Evolutionary conservation across 2,329 filamentous ascomycete species (phyloP), one percentile per base, ranked within the genome.

Genomic region (Microdochium nivale): DNA sequence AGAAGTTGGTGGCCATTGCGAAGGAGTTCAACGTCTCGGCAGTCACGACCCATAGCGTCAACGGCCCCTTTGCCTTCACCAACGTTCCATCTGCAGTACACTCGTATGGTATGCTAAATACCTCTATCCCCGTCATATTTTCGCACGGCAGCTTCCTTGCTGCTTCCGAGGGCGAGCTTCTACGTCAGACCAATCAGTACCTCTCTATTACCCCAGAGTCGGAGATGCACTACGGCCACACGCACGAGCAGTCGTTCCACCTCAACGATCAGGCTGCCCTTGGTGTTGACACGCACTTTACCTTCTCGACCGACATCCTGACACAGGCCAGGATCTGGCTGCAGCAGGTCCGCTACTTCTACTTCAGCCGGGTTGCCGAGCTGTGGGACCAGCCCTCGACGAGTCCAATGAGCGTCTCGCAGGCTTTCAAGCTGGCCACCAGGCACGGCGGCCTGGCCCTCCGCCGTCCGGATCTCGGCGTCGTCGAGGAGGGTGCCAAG

Each of bases 151-250:
- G 65, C 14, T 76, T 68, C 61, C 60, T 79, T 19, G 71, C 71
- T 0, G 59, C 67, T 1, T 52, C 55, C 0, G 71, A 74, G 14
- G 65, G 66, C 0, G 50, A 62, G 1, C 65, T 78, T 0, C 69
- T 82, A 1, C 74, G 75, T 11, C 53, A 62, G 0, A 70, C 70
- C 2, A 75, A 81, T 61, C 72, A 80, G 49, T 75, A 76, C 62
- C 63, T 83, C 43, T 78, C 77, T 49, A 78, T 78, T 53, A 82
- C 80, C 0, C 77, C 78, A 1, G 80, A 83, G 58, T 79, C 76
- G 0, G 79, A 83, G 57, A 74, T 79, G 69, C 77, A 80, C 59
- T 81, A 75, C 61, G 79, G 79, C n/a, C 76, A 79, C 56, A 67
- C 64, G 0, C 75, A 81, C 52, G 67, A 69, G 1, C 59, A 63